Percentiles rank a stretch among this genome's conserved stretches.
Conservation (phyloP, 2,329 filamentous ascomycete species). For the Elsinoe fawcettii region DNA sequence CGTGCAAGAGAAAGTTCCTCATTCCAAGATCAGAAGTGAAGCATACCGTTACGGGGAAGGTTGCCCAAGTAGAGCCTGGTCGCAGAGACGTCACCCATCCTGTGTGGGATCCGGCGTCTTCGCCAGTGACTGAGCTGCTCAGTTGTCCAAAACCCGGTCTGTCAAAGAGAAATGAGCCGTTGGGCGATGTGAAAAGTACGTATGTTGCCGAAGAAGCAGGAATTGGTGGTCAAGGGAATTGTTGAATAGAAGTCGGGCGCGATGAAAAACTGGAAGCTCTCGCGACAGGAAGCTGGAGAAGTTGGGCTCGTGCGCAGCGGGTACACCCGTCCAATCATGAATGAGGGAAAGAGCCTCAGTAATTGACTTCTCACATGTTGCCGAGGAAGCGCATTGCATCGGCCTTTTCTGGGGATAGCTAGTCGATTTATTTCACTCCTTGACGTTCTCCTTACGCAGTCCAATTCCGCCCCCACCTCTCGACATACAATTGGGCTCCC, state of each 20-base stretch:
- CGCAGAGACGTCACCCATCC: conserved; percentile 81
- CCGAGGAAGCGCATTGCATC: conserved; percentile 15
- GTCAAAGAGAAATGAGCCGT: not conserved
- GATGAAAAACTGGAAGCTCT: conserved; percentile 11
- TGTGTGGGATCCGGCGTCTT: conserved; percentile 23
- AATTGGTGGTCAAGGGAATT: not conserved
- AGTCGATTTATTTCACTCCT: conserved; percentile 6
- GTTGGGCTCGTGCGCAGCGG: conserved; percentile 3
- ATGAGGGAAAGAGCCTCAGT: not conserved
- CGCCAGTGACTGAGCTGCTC: not conserved
- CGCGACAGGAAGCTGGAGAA: conserved; percentile 11
- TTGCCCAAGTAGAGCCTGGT: conserved; percentile 97
- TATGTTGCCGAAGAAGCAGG: not conserved
- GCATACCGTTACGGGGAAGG: conserved; percentile 88
- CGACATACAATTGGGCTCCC: not conserved
- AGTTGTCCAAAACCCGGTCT: not conserved
- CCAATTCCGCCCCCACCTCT: not conserved
- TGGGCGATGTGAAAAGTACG: not conserved
- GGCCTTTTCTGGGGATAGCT: conserved; percentile 7
- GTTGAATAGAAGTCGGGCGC: not conserved
- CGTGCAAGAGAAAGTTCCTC: conserved; percentile 15
- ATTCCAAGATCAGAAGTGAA: conserved; percentile 23
- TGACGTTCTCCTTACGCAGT: not conserved
- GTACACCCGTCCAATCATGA: conserved; percentile 4
- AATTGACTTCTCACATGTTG: conserved; percentile 13